phyloP scores from a whole-genome alignment of 1,284 basidiomycete species.

The Ganoderma multipileum region DNA sequence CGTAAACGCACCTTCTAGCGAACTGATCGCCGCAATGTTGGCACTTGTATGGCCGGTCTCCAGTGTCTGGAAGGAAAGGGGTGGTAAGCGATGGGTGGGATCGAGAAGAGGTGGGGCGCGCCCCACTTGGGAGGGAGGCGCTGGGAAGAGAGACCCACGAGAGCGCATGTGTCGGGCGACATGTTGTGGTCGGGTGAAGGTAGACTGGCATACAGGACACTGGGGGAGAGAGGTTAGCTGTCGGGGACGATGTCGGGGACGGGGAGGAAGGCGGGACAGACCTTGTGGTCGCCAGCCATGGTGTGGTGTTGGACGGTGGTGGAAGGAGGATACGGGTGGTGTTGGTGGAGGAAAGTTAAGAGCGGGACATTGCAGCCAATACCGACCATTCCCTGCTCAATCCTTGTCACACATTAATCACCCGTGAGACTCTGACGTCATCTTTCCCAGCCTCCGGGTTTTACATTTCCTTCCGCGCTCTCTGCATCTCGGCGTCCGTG shows the following conservation, averaged over 20 bases:
- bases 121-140: constrained; percentile 28
- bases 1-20: constrained; percentile 71
- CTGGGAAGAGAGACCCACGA: constrained; percentile 58
- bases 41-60: constrained; percentile 91
- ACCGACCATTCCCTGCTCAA: constrained; percentile 5
- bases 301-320: constrained; percentile 9
- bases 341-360: constrained; percentile 33
- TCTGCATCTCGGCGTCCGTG: background rate
- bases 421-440: constrained; percentile 35
- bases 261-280: constrained; percentile 29
- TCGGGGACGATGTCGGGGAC: constrained; percentile 15
- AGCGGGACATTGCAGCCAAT: constrained; percentile 16
- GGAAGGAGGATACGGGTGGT: constrained; percentile 18
- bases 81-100: constrained; percentile 28
- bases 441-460: constrained; percentile 9
- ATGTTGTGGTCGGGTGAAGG: constrained; percentile 90
- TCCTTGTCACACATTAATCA: constrained; percentile 29
- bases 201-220: constrained; percentile 85
- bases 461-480: constrained; percentile 1
- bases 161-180: constrained; percentile 90
- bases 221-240: constrained; percentile 25
- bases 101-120: constrained; percentile 24
- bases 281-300: constrained; percentile 50
- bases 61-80: constrained; percentile 69
- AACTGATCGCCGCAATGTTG: constrained; percentile 90